A percentile compares a stretch with the other conserved stretches of the same genome.
Evolutionary conservation across 192 early-diverging fungal species (phyloP).

Genomic region (Linnemannia elongata): DNA sequence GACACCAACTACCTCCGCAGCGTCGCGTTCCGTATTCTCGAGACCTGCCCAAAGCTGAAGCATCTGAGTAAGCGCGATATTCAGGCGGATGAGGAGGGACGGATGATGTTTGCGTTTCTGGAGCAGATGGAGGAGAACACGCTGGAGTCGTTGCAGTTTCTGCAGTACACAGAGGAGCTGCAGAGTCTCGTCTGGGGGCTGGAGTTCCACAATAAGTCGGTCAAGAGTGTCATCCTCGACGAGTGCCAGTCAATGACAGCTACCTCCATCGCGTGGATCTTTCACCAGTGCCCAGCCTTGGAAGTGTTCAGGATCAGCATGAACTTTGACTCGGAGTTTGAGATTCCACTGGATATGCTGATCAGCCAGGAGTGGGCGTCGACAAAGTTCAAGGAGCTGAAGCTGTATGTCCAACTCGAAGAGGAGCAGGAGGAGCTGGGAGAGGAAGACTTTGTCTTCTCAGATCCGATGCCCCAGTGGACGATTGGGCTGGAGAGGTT

Average conservation of each 20-base stretch:
- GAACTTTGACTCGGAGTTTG: background rate
- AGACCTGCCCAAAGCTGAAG: too few species aligned
- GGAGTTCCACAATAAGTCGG: background rate
- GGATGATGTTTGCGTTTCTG: too few species aligned
- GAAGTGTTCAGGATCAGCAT: background rate
- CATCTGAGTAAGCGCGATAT: too few species aligned
- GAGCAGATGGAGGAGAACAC: too few species aligned
- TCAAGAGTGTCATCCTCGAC: background rate
- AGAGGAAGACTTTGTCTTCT: too few species aligned
- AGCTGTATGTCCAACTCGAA: background rate
- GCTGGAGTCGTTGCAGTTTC: too few species aligned
- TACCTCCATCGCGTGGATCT: background rate
- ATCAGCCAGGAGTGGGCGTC: background rate
- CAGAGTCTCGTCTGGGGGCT: too few species aligned
- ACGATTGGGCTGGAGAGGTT: background rate
- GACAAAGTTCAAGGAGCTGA: background rate
- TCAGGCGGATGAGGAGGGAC: too few species aligned
- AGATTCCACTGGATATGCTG: background rate
- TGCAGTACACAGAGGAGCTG: too few species aligned
- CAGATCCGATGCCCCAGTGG: background rate
- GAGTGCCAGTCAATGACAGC: background rate
- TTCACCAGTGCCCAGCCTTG: background rate
- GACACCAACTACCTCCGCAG: too few species aligned
- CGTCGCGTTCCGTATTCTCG: too few species aligned
- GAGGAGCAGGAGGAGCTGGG: background rate